phyloP scores from a whole-genome alignment of 805 yeast species.

The Pichia deserticola region DNA sequence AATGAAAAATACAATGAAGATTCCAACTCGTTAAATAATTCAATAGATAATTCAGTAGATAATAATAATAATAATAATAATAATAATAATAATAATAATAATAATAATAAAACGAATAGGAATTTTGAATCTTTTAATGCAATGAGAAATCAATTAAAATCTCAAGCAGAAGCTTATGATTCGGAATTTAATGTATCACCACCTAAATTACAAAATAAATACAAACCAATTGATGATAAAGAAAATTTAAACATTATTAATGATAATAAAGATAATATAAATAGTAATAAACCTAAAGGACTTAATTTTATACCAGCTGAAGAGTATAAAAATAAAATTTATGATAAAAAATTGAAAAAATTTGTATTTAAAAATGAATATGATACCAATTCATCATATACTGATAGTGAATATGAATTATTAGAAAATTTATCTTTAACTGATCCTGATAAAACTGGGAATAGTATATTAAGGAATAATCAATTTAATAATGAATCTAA shows the following conservation, averaged over 20 bases:
- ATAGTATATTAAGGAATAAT: slow-evolving; percentile 1
- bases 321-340: slow-evolving; percentile 25
- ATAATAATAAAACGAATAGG: not conserved
- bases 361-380: slow-evolving; percentile 20
- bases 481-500: not conserved
- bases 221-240: not conserved
- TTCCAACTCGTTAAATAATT: no score
- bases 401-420: slow-evolving; percentile 10
- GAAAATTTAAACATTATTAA: not conserved
- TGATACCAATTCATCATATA: slow-evolving; percentile 4
- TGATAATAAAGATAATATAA: not conserved
- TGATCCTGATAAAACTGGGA: slow-evolving; percentile 2
- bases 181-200: slow-evolving; percentile 4
- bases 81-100: not conserved
- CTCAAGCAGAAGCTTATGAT: not conserved
- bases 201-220: slow-evolving; percentile 3
- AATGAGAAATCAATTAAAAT: slow-evolving; percentile 1
- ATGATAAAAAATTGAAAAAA: slow-evolving; percentile 21
- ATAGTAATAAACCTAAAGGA: slow-evolving; percentile 13
- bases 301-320: slow-evolving; percentile 27
- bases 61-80: not conserved
- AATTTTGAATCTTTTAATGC: not conserved
- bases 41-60: not conserved
- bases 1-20: not conserved
- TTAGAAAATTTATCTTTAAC: slow-evolving; percentile 16